Percentiles rank a stretch among this genome's conserved stretches.
phyloP scores from a whole-genome alignment of 768 basidiomycete species.

The Boletus rex-veris region DNA sequence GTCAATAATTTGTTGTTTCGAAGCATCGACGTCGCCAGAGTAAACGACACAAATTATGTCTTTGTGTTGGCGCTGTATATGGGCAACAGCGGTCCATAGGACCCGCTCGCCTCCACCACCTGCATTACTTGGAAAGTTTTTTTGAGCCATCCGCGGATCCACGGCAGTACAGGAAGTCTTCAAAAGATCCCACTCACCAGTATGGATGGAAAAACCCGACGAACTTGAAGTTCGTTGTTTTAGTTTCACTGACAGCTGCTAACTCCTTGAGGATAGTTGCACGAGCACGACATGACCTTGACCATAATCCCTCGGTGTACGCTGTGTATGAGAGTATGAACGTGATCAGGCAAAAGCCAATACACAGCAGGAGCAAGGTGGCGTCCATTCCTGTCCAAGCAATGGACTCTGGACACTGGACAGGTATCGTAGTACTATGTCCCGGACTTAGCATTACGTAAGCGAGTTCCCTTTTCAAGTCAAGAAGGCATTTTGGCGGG shows the following conservation, averaged over 20 bases:
- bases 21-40: conserved; percentile 79
- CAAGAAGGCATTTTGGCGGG: no score
- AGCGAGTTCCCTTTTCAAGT: no score
- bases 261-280: conserved; percentile 21
- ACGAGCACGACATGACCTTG: conserved; percentile 20
- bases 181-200: conserved; percentile 54
- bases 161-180: neutral
- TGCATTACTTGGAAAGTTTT: conserved; percentile 65
- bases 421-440: no score
- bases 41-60: conserved; percentile 78
- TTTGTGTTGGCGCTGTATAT: conserved; percentile 64
- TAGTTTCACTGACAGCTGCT: neutral
- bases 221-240: conserved; percentile 32
- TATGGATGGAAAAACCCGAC: conserved; percentile 95
- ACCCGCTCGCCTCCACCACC: conserved; percentile 97
- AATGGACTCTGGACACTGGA: no score
- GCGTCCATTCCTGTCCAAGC: conserved; percentile 9
- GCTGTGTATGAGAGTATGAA: conserved; percentile 19
- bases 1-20: conserved; percentile 74
- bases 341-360: conserved; percentile 6
- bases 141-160: conserved; percentile 29
- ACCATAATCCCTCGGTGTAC: conserved; percentile 24
- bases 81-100: conserved; percentile 84
- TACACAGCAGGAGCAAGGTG: conserved; percentile 13
- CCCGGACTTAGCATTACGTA: no score